Percentiles rank a stretch among this genome's conserved stretches.
phyloP scores from a whole-genome alignment of 257 asterid species.

The Jasminum sambac region DNA sequence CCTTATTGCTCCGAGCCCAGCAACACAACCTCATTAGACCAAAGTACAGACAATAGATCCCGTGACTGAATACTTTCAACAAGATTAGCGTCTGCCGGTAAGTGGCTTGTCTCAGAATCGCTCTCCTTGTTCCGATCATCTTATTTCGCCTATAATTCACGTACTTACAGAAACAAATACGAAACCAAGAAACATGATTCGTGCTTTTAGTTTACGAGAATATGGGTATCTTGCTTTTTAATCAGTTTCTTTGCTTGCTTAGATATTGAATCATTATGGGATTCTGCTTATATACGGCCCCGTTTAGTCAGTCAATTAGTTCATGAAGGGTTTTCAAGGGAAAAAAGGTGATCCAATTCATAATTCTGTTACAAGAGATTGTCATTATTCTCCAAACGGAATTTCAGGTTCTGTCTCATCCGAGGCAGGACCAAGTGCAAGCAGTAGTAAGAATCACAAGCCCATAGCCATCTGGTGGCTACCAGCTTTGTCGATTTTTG shows the following conservation, averaged over 20 bases:
- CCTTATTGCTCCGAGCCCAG: no score
- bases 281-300: constrained; percentile 28
- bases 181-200: background rate
- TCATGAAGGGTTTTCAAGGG: constrained; percentile 52
- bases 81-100: constrained; percentile 29
- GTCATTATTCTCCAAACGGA: constrained; percentile 10
- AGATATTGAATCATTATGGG: constrained; percentile 26
- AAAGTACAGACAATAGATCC: background rate
- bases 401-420: constrained; percentile 54
- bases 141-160: constrained; percentile 6
- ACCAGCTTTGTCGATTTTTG: constrained; percentile 30
- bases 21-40: background rate
- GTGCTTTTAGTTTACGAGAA: constrained; percentile 18
- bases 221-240: background rate
- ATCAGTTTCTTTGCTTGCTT: constrained; percentile 13
- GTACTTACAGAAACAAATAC: background rate
- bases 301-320: constrained; percentile 31
- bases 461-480: constrained; percentile 42
- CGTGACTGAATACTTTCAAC: background rate
- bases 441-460: constrained; percentile 36
- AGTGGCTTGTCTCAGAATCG: constrained; percentile 20
- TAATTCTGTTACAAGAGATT: constrained; percentile 26
- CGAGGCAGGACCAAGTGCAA: constrained; percentile 49
- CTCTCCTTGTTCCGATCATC: background rate
- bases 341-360: constrained; percentile 31